These are phyloP conservation scores for Ceriops decandra DNA, from an alignment of 345 rosid species.

Conservation along the genomic window DNA sequence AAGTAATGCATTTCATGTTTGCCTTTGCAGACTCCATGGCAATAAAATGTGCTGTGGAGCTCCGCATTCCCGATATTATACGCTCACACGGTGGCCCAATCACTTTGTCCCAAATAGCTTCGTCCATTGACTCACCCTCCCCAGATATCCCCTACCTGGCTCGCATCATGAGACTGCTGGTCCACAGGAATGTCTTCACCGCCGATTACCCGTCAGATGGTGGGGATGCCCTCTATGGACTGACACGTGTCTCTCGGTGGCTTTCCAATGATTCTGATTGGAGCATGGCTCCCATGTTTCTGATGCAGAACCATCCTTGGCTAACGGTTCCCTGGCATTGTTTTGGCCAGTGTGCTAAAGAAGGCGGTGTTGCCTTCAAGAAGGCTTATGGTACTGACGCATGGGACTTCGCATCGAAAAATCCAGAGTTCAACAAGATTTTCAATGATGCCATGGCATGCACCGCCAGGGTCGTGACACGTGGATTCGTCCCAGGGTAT, in stretches of 20 bases:
- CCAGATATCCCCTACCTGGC: constrained; percentile 9
- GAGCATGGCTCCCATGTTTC: constrained; percentile 28
- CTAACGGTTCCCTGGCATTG: constrained; percentile 23
- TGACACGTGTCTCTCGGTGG: constrained; percentile 33
- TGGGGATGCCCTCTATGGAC: constrained; percentile 25
- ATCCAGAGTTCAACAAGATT: constrained; percentile 20
- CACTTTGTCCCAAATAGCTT: constrained; percentile 26
- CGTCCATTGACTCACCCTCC: constrained; percentile 14
- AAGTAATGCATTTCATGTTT: constrained; percentile 17
- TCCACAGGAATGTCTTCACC: constrained; percentile 19
- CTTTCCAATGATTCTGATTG: constrained; percentile 18
- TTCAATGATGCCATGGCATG: constrained; percentile 31
- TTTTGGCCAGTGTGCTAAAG: constrained; percentile 28
- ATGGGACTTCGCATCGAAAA: constrained; percentile 23
- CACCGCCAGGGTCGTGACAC: constrained; percentile 18
- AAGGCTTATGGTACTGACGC: constrained; percentile 31
- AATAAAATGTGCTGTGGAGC: constrained; percentile 23
- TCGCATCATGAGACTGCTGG: constrained; percentile 30
- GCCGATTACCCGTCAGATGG: constrained; percentile 10
- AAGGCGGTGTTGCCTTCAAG: constrained; percentile 35
- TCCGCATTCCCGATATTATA: constrained; percentile 26
- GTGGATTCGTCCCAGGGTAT: constrained; percentile 17
- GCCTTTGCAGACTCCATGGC: constrained; percentile 25
- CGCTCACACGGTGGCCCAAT: constrained; percentile 15
- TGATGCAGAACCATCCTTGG: constrained; percentile 27